Conservation (phyloP, 495 filamentous ascomycete species). For the Penicillium lividum region DNA sequence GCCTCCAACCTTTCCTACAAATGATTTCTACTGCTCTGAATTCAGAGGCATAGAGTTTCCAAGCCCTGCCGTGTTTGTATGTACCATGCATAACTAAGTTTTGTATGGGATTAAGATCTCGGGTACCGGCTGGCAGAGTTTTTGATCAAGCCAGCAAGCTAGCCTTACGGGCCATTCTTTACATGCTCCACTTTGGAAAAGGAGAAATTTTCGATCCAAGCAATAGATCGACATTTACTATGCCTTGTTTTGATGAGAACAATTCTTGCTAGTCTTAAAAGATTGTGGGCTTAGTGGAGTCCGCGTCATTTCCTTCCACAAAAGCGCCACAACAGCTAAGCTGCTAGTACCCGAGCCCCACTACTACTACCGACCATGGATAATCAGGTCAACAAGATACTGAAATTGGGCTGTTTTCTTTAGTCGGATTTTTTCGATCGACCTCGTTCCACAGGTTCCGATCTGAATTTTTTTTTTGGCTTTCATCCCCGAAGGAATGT, state of each 20-base stretch:
- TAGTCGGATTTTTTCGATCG: background rate
- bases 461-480: background rate
- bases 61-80: background rate
- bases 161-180: constrained; percentile 9
- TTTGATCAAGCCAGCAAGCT: constrained; percentile 1
- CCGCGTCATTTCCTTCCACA: constrained; percentile 3
- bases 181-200: constrained; percentile 2
- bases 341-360: background rate
- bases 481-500: too few species aligned
- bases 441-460: background rate
- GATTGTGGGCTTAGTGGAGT: background rate
- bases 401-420: background rate
- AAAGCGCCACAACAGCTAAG: background rate
- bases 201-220: background rate
- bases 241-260: constrained; percentile 6
- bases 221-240: constrained; percentile 4
- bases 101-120: background rate
- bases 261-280: background rate
- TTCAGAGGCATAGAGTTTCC: background rate
- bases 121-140: constrained; percentile 9
- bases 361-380: background rate
- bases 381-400: background rate
- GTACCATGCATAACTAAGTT: background rate
- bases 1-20: too few species aligned
- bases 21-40: background rate